Evolutionary conservation across 805 yeast species (phyloP).

Genomic region (Blastobotrys peoriensis): DNA sequence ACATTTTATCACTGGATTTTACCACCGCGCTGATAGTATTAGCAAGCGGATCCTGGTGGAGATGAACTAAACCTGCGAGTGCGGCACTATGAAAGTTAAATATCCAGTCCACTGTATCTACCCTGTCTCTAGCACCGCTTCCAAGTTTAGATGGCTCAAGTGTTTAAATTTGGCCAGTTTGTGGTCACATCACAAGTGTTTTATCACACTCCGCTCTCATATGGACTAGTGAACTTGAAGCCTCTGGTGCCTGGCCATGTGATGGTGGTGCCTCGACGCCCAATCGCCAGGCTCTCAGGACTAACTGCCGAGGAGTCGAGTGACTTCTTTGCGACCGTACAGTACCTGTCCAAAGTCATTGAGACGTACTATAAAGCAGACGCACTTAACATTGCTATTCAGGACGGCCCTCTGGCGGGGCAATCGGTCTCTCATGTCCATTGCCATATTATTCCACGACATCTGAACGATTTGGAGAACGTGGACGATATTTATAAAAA

Average conservation of each 20-base stretch:
- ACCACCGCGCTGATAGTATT: no score
- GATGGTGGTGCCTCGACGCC: conserved; percentile 74
- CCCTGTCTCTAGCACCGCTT: no score
- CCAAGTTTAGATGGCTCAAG: no score
- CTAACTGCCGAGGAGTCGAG: conserved; percentile 59
- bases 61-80: no score
- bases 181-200: conserved; percentile 32
- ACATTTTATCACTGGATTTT: not conserved
- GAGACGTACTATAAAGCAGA: conserved; percentile 68
- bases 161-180: conserved; percentile 28
- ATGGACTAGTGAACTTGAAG: conserved; percentile 82
- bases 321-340: conserved; percentile 76
- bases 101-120: no score
- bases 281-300: conserved; percentile 60
- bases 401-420: conserved; percentile 95
- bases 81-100: no score
- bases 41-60: no score
- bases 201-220: conserved; percentile 58
- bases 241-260: conserved; percentile 96
- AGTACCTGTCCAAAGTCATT: conserved; percentile 62
- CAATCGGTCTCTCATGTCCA: conserved; percentile 95
- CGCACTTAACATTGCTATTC: conserved; percentile 83
- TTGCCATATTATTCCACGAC: conserved; percentile 87
- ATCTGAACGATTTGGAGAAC: conserved; percentile 46
- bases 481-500: conserved; percentile 71